A percentile compares a stretch with the other conserved stretches of the same genome.
phyloP scores from a whole-genome alignment of 2,329 filamentous ascomycete species.

The Knoxdaviesia capensis region DNA sequence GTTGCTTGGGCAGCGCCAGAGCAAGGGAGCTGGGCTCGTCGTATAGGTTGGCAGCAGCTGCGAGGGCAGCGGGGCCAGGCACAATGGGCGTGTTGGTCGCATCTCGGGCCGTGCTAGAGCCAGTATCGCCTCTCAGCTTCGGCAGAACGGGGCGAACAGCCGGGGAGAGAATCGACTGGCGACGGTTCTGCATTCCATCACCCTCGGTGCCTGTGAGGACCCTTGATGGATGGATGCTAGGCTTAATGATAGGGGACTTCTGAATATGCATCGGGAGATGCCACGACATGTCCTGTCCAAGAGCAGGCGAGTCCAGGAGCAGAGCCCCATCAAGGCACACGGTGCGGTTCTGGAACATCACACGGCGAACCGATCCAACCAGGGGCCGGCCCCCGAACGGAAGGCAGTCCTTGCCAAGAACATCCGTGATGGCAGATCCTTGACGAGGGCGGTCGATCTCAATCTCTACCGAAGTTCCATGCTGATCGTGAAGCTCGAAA shows the following conservation, averaged over 20 bases:
- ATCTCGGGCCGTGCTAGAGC: not conserved
- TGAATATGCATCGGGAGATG: conserved; percentile 22
- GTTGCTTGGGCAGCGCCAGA: conserved; percentile 22
- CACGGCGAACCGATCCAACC: conserved; percentile 51
- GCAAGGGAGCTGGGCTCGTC: too few species aligned
- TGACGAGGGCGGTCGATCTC: conserved; percentile 55
- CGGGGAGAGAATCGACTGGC: conserved; percentile 10
- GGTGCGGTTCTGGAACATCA: conserved; percentile 55
- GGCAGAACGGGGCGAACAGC: not conserved
- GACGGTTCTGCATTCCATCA: conserved; percentile 8
- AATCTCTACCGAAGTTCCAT: conserved; percentile 52
- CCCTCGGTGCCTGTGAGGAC: conserved; percentile 2
- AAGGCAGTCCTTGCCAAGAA: conserved; percentile 17
- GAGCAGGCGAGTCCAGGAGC: conserved; percentile 30
- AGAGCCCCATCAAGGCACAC: conserved; percentile 52
- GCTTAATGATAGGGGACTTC: conserved; percentile 26
- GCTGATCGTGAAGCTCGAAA: conserved; percentile 65
- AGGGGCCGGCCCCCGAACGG: conserved; percentile 51
- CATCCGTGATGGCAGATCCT: conserved; percentile 22
- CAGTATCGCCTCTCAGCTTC: conserved; percentile 10
- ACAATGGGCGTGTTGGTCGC: conserved; percentile 10
- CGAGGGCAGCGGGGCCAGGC: not conserved
- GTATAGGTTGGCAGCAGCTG: conserved; percentile 2
- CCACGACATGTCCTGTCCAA: conserved; percentile 58
- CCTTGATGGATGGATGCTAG: conserved; percentile 18